Evolutionary conservation across 306 rosid genomes (phyloP), one percentile per base, ranked within the genome.

Genomic region (Echinosophora koreensis): DNA sequence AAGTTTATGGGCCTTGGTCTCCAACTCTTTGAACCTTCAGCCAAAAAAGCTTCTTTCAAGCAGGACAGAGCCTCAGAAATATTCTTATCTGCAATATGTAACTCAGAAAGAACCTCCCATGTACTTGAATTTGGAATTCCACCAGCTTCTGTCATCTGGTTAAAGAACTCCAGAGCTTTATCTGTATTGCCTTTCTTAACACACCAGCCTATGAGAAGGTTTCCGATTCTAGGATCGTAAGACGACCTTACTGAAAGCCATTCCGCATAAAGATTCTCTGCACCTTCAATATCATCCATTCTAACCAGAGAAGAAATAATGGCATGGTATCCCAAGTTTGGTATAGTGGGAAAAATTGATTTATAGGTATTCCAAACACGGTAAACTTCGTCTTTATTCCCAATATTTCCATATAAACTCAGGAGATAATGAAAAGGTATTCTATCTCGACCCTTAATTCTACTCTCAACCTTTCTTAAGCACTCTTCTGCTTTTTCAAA

Each of bases 271-370:
- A 96, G 70, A 69, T 86, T 87, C 67, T 89, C 96, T 17, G 98
- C 90, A 68, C 89, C 93, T 73, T 89, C 94, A 63, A 92, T 81
- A 79, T 96, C 99, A 61, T 84, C 94, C 66, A 84, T 64, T 78
- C 93, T 85, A 59, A 96, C 80, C 54, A 96, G 86, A 85, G 98
- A 81, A 17, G 97, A 86, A 28, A 92, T 86, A 27, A 88, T 38
- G 32, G 94, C 93, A 88, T 88, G 98, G 88, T 88, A 96, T 34
- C 98, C 99, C 86, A 96, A 73, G 83, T 92, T 96, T 17, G 98
- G 99, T 68, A 92, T 85, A 28, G 69, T 86, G 55, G 94, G 93
- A 69, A 90, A 96, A 74, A 59, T 54, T 10, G 92, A 52, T 71
- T 85, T 92, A 79, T 95, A 96, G 51, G 83, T 71, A 15, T 85